These are phyloP conservation scores for Stemphylium beticola DNA, from an alignment of 2,329 filamentous ascomycete genomes.

Conservation along the genomic window DNA sequence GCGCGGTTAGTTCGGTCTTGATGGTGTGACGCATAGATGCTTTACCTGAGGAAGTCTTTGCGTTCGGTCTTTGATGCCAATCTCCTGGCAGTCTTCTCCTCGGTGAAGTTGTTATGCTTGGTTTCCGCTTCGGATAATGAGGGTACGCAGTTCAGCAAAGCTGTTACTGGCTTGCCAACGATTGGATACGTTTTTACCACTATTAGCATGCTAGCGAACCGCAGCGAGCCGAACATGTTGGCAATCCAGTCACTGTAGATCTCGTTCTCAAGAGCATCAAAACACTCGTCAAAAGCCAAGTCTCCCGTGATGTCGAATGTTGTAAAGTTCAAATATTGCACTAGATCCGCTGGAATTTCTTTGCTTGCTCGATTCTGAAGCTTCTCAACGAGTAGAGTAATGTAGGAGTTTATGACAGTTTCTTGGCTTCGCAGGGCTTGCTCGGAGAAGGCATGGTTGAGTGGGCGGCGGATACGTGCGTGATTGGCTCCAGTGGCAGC, in stretches of 20 bases:
- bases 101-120: constrained; percentile 15
- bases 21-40: not conserved
- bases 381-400: constrained; percentile 18
- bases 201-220: constrained; percentile 9
- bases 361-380: constrained; percentile 10
- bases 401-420: constrained; percentile 24
- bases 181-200: constrained; percentile 17
- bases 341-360: constrained; percentile 17
- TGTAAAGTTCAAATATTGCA: constrained; percentile 25
- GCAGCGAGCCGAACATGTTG: constrained; percentile 17
- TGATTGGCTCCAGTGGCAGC: constrained; percentile 21
- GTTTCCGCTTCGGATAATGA: constrained; percentile 8
- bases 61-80: constrained; percentile 21
- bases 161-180: constrained; percentile 10
- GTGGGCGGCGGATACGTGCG: constrained; percentile 19
- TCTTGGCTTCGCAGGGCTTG: constrained; percentile 24
- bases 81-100: constrained; percentile 19
- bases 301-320: constrained; percentile 39
- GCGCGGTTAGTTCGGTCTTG: not conserved
- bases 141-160: constrained; percentile 13
- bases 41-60: constrained; percentile 25
- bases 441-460: constrained; percentile 24
- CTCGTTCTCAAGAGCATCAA: constrained; percentile 29
- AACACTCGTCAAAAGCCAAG: constrained; percentile 36
- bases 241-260: constrained; percentile 30